Evolutionary conservation across 805 yeast species (phyloP).

Genomic region (Kazachstania viticola): DNA sequence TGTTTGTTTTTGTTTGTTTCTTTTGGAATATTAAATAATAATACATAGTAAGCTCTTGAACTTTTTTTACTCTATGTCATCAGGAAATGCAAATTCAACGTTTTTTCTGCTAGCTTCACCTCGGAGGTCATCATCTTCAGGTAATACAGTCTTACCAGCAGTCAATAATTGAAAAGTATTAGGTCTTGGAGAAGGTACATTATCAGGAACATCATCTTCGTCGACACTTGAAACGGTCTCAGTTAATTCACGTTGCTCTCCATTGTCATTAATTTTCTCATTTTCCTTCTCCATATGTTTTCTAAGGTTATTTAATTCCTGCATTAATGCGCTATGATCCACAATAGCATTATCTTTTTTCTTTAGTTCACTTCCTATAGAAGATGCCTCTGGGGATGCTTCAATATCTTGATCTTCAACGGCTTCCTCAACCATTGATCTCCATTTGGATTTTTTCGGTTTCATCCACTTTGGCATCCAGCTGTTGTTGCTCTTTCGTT

Average conservation of each 20-base stretch:
- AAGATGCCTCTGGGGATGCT: constrained; percentile 3
- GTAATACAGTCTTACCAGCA: constrained; percentile 21
- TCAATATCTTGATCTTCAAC: constrained; percentile 16
- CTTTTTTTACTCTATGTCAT: constrained; percentile 12
- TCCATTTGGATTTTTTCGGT: constrained; percentile 49
- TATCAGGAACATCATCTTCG: not conserved
- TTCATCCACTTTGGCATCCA: constrained; percentile 38
- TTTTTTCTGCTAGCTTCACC: constrained; percentile 7
- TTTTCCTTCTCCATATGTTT: constrained; percentile 15
- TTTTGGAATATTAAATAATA: too few relatives aligned
- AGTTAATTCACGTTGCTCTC: too few relatives aligned
- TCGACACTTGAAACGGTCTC: not conserved
- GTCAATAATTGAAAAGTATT: constrained; percentile 19
- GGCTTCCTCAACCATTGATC: constrained; percentile 45
- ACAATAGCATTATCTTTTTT: constrained; percentile 17
- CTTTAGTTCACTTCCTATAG: constrained; percentile 3
- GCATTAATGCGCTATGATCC: constrained; percentile 22
- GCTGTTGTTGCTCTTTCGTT: constrained; percentile 28
- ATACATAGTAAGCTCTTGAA: not conserved
- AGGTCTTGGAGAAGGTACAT: constrained; percentile 1
- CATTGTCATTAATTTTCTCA: not conserved
- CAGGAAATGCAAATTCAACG: constrained; percentile 21
- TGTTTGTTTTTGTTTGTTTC: not conserved
- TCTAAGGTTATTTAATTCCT: constrained; percentile 16
- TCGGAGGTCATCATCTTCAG: constrained; percentile 22